These are phyloP conservation scores for Emericellopsis cladophorae DNA, from an alignment of 2,329 filamentous ascomycete species.

Conservation along the genomic window DNA sequence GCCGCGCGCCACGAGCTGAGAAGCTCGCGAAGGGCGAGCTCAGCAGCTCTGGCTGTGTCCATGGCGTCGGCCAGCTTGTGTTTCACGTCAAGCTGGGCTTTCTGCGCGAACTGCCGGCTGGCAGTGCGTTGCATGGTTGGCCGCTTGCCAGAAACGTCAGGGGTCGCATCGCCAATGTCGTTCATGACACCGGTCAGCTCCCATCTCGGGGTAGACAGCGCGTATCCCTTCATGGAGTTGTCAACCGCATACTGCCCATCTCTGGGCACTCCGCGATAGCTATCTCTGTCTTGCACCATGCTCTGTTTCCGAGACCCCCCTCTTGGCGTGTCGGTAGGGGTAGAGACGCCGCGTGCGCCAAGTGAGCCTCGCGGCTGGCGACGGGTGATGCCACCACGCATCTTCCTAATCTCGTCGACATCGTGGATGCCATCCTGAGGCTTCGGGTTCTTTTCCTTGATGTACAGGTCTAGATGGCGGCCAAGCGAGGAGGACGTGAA, in stretches of 20 bases:
- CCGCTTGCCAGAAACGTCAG: constrained; percentile 11
- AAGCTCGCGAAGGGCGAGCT: constrained; percentile 74
- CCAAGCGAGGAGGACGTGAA: constrained; percentile 93
- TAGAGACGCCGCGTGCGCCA: constrained; percentile 44
- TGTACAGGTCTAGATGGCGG: constrained; percentile 86
- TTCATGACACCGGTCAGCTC: constrained; percentile 69
- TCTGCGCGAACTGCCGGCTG: constrained; percentile 40
- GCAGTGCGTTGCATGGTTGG: constrained; percentile 25
- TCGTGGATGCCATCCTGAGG: constrained; percentile 76
- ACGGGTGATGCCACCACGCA: constrained; percentile 76
- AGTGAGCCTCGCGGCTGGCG: constrained; percentile 62
- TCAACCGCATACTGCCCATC: constrained; percentile 29
- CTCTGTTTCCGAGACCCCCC: constrained; percentile 23
- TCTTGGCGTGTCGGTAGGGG: constrained; percentile 38
- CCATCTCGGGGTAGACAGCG: constrained; percentile 49
- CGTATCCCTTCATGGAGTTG: constrained; percentile 33
- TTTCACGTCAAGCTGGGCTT: constrained; percentile 50
- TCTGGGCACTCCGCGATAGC: constrained; percentile 20
- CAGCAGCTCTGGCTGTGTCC: constrained; percentile 72
- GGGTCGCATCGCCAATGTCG: constrained; percentile 39
- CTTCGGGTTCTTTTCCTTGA: constrained; percentile 87
- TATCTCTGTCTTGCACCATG: constrained; percentile 24
- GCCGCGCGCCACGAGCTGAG: constrained; percentile 72
- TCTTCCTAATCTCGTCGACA: constrained; percentile 75
- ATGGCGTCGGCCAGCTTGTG: constrained; percentile 54